Conservation (phyloP, 106 monocot species). For the Acanthochlamys bracteata region DNA sequence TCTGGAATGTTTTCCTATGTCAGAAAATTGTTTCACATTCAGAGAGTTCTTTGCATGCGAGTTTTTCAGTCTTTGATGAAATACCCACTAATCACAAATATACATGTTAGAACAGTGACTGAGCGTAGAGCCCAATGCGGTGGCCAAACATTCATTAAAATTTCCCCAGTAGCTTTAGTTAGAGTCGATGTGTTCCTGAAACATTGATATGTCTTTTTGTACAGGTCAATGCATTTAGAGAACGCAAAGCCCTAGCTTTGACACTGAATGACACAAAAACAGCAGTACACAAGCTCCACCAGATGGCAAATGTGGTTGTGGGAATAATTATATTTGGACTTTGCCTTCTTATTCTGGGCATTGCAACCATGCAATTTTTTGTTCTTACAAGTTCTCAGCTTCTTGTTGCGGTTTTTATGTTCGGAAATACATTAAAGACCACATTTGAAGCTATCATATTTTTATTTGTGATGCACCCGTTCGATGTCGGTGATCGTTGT, state of each 20-base stretch:
- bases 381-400: slow-evolving; percentile 15
- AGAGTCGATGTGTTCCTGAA: neutral
- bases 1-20: too few relatives aligned
- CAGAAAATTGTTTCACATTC: too few relatives aligned
- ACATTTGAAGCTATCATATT: slow-evolving; percentile 21
- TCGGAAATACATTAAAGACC: slow-evolving; percentile 17
- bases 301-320: slow-evolving; percentile 14
- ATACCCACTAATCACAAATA: too few relatives aligned
- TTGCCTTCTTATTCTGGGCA: slow-evolving; percentile 14
- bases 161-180: too few relatives aligned
- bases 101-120: too few relatives aligned
- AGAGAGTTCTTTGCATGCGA: too few relatives aligned
- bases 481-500: slow-evolving; percentile 25
- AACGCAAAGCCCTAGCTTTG: slow-evolving; percentile 34
- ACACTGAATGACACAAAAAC: slow-evolving; percentile 26
- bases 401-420: slow-evolving; percentile 13
- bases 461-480: slow-evolving; percentile 23
- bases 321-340: slow-evolving; percentile 8
- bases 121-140: too few relatives aligned
- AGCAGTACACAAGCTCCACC: slow-evolving; percentile 20
- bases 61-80: too few relatives aligned
- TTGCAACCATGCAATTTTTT: slow-evolving; percentile 18
- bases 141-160: too few relatives aligned
- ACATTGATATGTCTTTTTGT: neutral
- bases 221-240: slow-evolving; percentile 45